These are phyloP conservation scores for Asparagopsis taxiformis DNA, from an alignment of 31 red algal species.

Conservation along the genomic window DNA sequence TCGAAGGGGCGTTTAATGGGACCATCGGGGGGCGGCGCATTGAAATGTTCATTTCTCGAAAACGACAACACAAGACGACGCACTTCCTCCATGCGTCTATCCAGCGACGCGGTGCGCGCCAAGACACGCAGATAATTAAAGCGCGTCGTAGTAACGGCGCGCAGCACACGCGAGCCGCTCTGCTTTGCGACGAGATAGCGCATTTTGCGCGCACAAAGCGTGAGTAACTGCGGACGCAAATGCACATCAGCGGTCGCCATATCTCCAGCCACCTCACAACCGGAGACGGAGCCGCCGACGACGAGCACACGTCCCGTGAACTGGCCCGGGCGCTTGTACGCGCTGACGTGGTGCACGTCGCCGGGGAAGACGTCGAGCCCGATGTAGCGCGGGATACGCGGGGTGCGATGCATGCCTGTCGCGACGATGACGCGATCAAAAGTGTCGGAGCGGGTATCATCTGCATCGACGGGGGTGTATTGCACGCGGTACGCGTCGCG, in stretches of 20 bases:
- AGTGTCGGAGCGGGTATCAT: too few relatives aligned
- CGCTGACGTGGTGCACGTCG: background rate
- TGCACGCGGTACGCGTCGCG: too few relatives aligned
- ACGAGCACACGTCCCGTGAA: background rate
- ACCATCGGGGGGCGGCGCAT: background rate
- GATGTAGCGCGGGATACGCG: background rate
- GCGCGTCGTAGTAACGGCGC: background rate
- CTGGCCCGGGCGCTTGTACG: conserved; percentile 1
- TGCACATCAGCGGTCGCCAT: background rate
- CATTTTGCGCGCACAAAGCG: background rate
- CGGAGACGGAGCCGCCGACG: conserved; percentile 16
- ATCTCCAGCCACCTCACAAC: conserved; percentile 2
- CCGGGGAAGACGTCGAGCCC: background rate
- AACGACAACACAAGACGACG: background rate
- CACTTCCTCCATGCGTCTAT: background rate
- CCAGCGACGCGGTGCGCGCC: background rate
- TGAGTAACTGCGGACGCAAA: background rate
- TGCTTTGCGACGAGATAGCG: conserved; percentile 3
- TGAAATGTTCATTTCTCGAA: background rate
- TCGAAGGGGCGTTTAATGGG: background rate
- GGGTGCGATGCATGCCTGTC: conserved; percentile 3
- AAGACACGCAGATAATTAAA: background rate
- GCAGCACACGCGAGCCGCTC: background rate
- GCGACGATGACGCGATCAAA: background rate
- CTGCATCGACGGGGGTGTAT: too few relatives aligned